These are phyloP conservation scores for Neoboletus subvelutipes DNA, from an alignment of 768 basidiomycete species.

Conservation along the genomic window DNA sequence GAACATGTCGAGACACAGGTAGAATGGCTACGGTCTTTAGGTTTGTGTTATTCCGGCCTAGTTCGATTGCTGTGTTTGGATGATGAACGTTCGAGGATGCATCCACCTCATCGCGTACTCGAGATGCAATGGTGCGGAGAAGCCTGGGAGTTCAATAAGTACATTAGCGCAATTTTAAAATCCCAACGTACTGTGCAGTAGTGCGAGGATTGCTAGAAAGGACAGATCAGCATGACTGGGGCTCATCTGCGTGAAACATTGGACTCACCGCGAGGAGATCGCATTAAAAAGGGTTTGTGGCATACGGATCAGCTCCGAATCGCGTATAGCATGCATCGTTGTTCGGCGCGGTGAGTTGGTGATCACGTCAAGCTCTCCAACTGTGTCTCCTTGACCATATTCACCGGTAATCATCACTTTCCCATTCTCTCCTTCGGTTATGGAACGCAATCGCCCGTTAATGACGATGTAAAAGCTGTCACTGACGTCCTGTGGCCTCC, in stretches of 20 bases:
- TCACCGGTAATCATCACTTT: conserved; percentile 83
- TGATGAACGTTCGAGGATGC: conserved; percentile 51
- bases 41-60: conserved; percentile 79
- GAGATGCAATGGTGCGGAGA: conserved; percentile 86
- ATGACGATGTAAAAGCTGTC: conserved; percentile 99
- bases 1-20: conserved; percentile 83
- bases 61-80: conserved; percentile 53
- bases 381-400: conserved; percentile 96
- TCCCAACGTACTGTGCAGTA: conserved; percentile 65
- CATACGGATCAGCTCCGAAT: conserved; percentile 96
- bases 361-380: conserved; percentile 97
- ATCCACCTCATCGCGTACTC: conserved; percentile 83
- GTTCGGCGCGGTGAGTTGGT: conserved; percentile 83
- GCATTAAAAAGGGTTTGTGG: conserved; percentile 98
- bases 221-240: neutral
- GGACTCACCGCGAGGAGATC: conserved; percentile 74
- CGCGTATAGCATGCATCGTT: conserved; percentile 96
- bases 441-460: conserved; percentile 91
- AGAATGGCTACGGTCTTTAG: conserved; percentile 93
- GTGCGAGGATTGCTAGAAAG: conserved; percentile 71
- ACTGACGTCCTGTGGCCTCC: conserved; percentile 86
- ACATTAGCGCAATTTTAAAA: neutral
- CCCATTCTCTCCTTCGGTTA: conserved; percentile 76
- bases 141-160: conserved; percentile 44
- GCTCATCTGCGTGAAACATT: neutral